Base-by-base conservation (phyloP, 805 yeast species). In the Metschnikowia colocasiae region DNA sequence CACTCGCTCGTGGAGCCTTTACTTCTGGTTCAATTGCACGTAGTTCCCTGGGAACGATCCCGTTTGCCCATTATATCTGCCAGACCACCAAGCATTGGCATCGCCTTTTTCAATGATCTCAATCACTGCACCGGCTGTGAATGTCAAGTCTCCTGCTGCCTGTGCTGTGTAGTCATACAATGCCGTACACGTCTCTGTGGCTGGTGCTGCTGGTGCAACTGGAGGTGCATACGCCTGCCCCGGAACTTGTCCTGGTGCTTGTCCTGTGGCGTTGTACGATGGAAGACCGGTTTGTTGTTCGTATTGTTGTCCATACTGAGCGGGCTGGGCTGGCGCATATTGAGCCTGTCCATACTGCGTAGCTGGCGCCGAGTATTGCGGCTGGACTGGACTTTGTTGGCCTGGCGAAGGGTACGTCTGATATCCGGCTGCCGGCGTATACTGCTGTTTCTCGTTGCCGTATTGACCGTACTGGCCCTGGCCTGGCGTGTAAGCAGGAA, bases 81-180 rank as follows among this genome's bases (percentile, higher is more conserved):
- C 99, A 0, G 97, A 89, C 99, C 99, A 94, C 99, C 99, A 94
- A 5, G 96, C 99, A 59, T 88, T 89, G 45, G 83, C 77, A 63
- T 90, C 96, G 1, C 96, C 85, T 60, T 88, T 83, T 61, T 89
- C 87, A 3, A 90, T 80, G 50, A 94, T 75, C 57, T 87, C 87
- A 55, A 94, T 91, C 26, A 82, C 78, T 18, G 91, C 85, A 19
- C 98, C 99, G 0, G 96, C 96, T 29, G 82, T 76, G 71, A 94
- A 88, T 16, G 86, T 68, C 60, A 94, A 75, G 62, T 94, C 99
- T 19, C 98, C 98, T 27, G 79, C 87, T 0, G 97, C 94, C 66
- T 90, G 97, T 0, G 98, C 96, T 7, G 84, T 71, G 66, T 88
- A 92, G 60, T 91, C 97, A 63, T 91, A 92, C 43, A 91, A 65